Base-by-base conservation (phyloP, 768 basidiomycete species). In the Leucogyrophana mollusca region DNA sequence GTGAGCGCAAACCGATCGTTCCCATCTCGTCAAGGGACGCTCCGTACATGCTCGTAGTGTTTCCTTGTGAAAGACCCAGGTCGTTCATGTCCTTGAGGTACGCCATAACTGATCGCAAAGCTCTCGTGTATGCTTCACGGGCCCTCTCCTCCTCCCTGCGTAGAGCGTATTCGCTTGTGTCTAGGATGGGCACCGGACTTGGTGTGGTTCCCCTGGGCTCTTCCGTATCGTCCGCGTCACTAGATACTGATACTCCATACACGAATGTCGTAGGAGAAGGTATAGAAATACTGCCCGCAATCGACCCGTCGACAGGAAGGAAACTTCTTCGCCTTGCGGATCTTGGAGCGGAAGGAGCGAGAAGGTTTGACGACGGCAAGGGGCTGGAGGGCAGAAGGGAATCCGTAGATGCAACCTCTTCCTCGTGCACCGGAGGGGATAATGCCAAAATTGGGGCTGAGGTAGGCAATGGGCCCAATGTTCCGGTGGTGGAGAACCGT, bases 61-160 rank as follows among this genome's bases (percentile, higher is more conserved):
- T 73, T 13, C 69, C 60, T 58, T 85, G 86, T 16, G 83, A 78
- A 54, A 83, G 65, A 14, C 84, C 85, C 23, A 99, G 73, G 59
- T 99, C 96, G 59, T 94, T 87, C 82, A 99, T 87, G 57, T 99
- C 96, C 57, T 84, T 83, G 16, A 99, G 77, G 66, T 98, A 99
- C 6, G 93, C 91, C 87, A 98, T 94, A 14, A 99, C 82, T 9
- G 90, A 88, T 45, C 90, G 81, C 43, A 99, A 74, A 24, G 91
- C 93, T 35, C 88, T 78, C 57, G 80, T 83, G 61, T 87, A 86
- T 23, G 81, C 76, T 58, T 90, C 87, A 23, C 81, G 75, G 14
- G 74, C 78, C 24, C 82, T 74, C 50, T 88, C 87, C 63, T 86
- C 85, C 67, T 90, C 87, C 45, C 77, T 78, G 30, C 80, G 79